Evolutionary conservation across 768 basidiomycete species (phyloP).

Genomic region (Tricholoma furcatifolium): DNA sequence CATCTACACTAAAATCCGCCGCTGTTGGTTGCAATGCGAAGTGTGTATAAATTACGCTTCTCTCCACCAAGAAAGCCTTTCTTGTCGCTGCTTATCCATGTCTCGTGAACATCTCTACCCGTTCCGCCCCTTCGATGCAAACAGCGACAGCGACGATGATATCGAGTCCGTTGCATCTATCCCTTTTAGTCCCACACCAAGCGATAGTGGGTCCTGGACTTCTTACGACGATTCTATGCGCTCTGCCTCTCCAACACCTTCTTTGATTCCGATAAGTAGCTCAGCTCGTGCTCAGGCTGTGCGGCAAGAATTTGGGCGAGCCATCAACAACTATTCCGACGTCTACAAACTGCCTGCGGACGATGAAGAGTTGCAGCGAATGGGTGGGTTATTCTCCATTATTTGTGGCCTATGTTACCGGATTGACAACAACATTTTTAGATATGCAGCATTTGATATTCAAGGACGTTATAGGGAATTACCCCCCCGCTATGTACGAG

Average conservation of each 20-base stretch:
- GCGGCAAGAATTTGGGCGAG: slow-evolving; percentile 66
- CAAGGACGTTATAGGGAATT: slow-evolving; percentile 63
- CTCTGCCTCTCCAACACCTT: slow-evolving; percentile 64
- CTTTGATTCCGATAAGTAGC: slow-evolving; percentile 67
- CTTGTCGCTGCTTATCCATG: not conserved
- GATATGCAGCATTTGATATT: slow-evolving; percentile 72
- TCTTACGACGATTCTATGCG: slow-evolving; percentile 62
- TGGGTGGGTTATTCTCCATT: slow-evolving; percentile 45
- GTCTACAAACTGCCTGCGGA: slow-evolving; percentile 79
- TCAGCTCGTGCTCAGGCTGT: slow-evolving; percentile 59
- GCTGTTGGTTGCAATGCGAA: slow-evolving; percentile 2
- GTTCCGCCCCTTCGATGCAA: slow-evolving; percentile 17
- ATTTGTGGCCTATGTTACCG: not conserved
- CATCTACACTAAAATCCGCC: slow-evolving; percentile 7
- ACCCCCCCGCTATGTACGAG: slow-evolving; percentile 54
- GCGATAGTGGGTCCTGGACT: slow-evolving; percentile 44
- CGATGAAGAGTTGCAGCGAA: slow-evolving; percentile 69
- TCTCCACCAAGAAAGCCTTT: not conserved
- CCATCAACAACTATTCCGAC: slow-evolving; percentile 75
- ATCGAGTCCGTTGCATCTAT: slow-evolving; percentile 47
- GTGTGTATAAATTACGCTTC: slow-evolving; percentile 10
- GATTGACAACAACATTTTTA: slow-evolving; percentile 23
- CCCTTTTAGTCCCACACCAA: slow-evolving; percentile 35
- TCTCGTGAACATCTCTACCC: slow-evolving; percentile 1
- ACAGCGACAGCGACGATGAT: slow-evolving; percentile 45